Conservation (phyloP, 129 eudicot genomes). For the Helichrysum umbraculigerum region DNA sequence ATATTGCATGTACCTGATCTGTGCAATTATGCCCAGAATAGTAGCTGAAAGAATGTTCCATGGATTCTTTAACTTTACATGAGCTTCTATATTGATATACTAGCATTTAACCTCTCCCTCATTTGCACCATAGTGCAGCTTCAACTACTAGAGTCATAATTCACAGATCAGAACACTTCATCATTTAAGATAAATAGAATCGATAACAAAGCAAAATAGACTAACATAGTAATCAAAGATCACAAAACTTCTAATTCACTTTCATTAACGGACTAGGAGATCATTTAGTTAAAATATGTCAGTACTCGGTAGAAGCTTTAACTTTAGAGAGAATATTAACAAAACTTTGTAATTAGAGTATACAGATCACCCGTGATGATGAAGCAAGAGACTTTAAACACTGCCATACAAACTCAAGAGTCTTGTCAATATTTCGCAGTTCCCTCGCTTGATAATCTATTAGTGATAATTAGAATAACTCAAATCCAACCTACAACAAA, state of each 20-base stretch:
- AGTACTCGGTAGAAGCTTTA: no score
- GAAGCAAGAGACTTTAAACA: no score
- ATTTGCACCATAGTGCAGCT: constrained; percentile 63
- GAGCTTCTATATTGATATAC: constrained; percentile 62
- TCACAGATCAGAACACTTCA: constrained; percentile 74
- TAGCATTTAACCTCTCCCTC: constrained; percentile 69
- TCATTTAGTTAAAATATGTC: constrained; percentile 89
- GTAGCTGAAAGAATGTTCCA: constrained; percentile 75
- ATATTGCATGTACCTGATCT: constrained; percentile 54
- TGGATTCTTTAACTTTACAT: constrained; percentile 57
- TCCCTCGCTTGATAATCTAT: no score
- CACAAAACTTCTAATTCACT: constrained; percentile 10
- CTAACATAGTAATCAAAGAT: constrained; percentile 20
- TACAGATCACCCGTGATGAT: no score
- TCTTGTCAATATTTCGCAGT: no score
- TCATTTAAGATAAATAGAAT: constrained; percentile 47
- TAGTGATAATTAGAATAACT: no score
- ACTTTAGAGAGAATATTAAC: no score
- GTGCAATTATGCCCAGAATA: constrained; percentile 77
- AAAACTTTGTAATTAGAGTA: no score
- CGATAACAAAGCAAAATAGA: constrained; percentile 19
- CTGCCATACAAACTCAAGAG: no score
- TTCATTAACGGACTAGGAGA: constrained; percentile 73
- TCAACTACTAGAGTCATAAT: constrained; percentile 74
- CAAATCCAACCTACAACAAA: no score